phyloP scores from a whole-genome alignment of 1,284 basidiomycete genomes.

The Moesziomyces antarcticus region DNA sequence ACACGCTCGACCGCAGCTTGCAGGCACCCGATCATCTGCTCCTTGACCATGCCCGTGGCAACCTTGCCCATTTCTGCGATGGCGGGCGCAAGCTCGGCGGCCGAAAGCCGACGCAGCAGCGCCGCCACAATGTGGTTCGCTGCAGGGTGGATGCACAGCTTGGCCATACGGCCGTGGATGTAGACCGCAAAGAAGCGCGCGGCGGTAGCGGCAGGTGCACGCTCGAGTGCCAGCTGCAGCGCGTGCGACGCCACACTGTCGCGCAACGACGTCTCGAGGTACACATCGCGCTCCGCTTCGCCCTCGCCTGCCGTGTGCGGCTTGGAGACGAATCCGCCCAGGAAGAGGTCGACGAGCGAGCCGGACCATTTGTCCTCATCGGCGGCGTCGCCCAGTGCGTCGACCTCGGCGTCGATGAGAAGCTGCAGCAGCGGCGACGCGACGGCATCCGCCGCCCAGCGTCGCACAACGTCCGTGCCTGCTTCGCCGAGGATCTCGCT shows the following conservation, averaged over 20 bases:
- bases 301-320: not conserved
- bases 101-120: slow-evolving; percentile 28
- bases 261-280: slow-evolving; percentile 61
- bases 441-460: slow-evolving; percentile 47
- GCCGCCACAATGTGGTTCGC: slow-evolving; percentile 63
- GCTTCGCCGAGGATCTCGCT: slow-evolving; percentile 19
- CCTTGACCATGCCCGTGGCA: slow-evolving; percentile 37
- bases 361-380: slow-evolving; percentile 17
- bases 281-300: slow-evolving; percentile 36
- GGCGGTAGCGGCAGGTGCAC: slow-evolving; percentile 20
- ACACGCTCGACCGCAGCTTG: slow-evolving; percentile 35
- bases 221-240: slow-evolving; percentile 44
- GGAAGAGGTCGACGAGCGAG: slow-evolving; percentile 46
- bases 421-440: slow-evolving; percentile 59
- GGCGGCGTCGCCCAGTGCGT: slow-evolving; percentile 28
- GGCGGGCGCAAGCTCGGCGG: not conserved
- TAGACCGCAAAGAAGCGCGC: slow-evolving; percentile 55
- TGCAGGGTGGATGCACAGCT: slow-evolving; percentile 61
- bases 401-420: slow-evolving; percentile 41
- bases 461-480: slow-evolving; percentile 16
- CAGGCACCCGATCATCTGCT: slow-evolving; percentile 35
- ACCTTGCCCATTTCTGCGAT: slow-evolving; percentile 30
- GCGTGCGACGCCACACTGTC: slow-evolving; percentile 63
- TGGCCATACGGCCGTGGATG: slow-evolving; percentile 50
- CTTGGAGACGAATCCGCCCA: slow-evolving; percentile 47